A percentile compares a stretch with the other conserved stretches of the same genome.
Evolutionary conservation across 2,329 filamentous ascomycete species (phyloP).

Genomic region (Parastagonospora nodorum): DNA sequence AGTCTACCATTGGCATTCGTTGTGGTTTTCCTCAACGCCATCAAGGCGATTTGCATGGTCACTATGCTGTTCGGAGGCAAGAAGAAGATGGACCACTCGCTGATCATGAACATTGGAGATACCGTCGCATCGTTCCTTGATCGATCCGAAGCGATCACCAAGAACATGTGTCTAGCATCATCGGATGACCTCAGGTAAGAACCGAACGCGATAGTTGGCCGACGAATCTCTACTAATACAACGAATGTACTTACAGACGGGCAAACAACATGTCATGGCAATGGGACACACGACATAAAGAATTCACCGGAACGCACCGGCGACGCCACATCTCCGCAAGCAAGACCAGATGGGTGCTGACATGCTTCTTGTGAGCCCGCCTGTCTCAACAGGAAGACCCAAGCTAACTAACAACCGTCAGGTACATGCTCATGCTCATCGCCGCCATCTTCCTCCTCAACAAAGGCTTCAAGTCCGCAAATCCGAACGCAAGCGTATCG

Average conservation of each 20-base stretch:
- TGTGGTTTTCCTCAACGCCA: background rate
- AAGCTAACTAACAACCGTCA: background rate
- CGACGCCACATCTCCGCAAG: background rate
- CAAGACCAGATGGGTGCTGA: background rate
- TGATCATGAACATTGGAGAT: conserved; percentile 23
- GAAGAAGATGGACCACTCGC: background rate
- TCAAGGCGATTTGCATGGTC: background rate
- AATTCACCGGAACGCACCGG: background rate
- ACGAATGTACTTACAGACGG: background rate
- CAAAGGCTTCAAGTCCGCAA: background rate
- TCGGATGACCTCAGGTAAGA: background rate
- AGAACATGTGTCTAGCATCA: background rate
- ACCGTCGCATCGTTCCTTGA: conserved; percentile 27
- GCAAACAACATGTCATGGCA: background rate
- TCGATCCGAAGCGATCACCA: conserved; percentile 15
- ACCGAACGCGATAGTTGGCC: background rate
- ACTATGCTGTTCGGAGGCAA: background rate
- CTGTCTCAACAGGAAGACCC: background rate
- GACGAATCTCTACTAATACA: background rate
- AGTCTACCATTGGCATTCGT: background rate
- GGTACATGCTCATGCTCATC: background rate
- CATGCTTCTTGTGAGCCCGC: background rate
- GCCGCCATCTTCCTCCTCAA: background rate
- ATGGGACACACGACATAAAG: conserved; percentile 1
- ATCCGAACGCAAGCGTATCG: too few species aligned